phyloP scores from a whole-genome alignment of 2,329 filamentous ascomycete species.

The Pezicula radicicola region DNA sequence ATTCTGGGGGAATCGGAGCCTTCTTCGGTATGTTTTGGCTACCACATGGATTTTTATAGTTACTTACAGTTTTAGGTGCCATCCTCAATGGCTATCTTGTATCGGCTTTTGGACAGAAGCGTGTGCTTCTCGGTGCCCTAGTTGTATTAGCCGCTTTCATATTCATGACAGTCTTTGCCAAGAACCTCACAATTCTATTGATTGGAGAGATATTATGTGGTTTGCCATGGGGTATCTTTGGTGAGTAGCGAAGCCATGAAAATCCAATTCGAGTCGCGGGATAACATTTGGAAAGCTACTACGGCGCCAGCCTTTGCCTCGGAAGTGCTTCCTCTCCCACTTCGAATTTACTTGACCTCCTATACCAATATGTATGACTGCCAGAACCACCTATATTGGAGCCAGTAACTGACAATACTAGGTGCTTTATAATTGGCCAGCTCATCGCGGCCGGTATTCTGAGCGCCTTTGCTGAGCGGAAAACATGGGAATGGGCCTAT shows the following conservation, averaged over 20 bases:
- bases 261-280: too few relatives aligned
- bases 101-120: slow-evolving; percentile 45
- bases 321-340: slow-evolving; percentile 39
- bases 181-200: slow-evolving; percentile 39
- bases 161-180: slow-evolving; percentile 44
- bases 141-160: slow-evolving; percentile 39
- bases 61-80: slow-evolving; percentile 16
- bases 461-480: slow-evolving; percentile 35
- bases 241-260: too few relatives aligned
- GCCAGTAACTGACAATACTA: too few relatives aligned
- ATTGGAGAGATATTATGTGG: slow-evolving; percentile 44
- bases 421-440: slow-evolving; percentile 44
- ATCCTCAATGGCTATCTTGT: slow-evolving; percentile 43
- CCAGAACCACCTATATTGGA: too few relatives aligned
- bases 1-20: slow-evolving; percentile 2
- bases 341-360: slow-evolving; percentile 38
- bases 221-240: slow-evolving; percentile 41
- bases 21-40: slow-evolving; percentile 2
- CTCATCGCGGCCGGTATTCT: slow-evolving; percentile 43
- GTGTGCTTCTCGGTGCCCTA: slow-evolving; percentile 40
- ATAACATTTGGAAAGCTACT: slow-evolving; percentile 24
- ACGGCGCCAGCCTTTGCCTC: slow-evolving; percentile 40
- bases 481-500: slow-evolving; percentile 41
- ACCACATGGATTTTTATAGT: not conserved
- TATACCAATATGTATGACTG: slow-evolving; percentile 34